phyloP scores from a whole-genome alignment of 371 early-diverging fungal species.

The Mortierella sp. region DNA sequence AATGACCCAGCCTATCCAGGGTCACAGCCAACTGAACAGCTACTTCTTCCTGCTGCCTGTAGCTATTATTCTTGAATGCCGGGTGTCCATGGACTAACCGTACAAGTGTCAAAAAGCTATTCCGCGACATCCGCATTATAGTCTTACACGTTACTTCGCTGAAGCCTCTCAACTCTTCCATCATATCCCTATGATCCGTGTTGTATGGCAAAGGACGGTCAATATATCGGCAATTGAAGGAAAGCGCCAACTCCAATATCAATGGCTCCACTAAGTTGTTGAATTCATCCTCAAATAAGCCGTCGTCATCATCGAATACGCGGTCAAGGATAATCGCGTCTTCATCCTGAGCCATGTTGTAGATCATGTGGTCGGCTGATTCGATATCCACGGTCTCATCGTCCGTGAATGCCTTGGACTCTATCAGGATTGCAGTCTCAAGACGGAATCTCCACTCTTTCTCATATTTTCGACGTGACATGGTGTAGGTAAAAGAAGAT shows the following conservation, averaged over 20 bases:
- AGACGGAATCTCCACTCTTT: too few species aligned
- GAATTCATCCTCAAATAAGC: too few species aligned
- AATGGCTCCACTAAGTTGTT: too few species aligned
- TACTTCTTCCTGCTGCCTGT: conserved; percentile 6
- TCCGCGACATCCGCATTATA: not conserved
- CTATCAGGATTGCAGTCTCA: too few species aligned
- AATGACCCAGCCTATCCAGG: conserved; percentile 8
- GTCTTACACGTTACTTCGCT: not conserved
- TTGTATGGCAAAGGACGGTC: not conserved
- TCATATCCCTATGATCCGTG: not conserved
- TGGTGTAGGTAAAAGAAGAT: too few species aligned
- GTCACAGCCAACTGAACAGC: conserved; percentile 3
- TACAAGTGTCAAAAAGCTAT: not conserved
- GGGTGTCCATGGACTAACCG: not conserved
- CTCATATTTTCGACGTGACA: too few species aligned
- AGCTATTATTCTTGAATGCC: not conserved
- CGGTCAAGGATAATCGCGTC: too few species aligned
- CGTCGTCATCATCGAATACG: too few species aligned
- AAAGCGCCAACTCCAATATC: not conserved
- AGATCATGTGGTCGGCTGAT: too few species aligned
- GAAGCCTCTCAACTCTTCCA: not conserved
- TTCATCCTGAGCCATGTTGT: too few species aligned
- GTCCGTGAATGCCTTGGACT: too few species aligned
- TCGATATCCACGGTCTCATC: too few species aligned
- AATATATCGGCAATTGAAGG: conserved; percentile 2